Base-by-base conservation (phyloP, 2,329 filamentous ascomycete species). In the Cercospora sojina region DNA sequence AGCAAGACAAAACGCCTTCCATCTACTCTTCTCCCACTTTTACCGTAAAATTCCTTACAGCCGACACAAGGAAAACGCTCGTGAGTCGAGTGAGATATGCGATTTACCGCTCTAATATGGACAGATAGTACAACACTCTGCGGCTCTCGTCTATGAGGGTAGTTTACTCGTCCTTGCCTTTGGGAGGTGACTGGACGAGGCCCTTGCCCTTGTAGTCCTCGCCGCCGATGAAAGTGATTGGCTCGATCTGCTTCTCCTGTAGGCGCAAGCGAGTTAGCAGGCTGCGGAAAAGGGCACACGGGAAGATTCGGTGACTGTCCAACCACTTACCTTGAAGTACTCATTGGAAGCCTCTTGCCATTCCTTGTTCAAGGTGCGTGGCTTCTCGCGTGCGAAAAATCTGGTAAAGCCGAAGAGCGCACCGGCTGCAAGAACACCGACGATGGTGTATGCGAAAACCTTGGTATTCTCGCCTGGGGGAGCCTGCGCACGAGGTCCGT, bases 301-400 rank as follows among this genome's bases (percentile, higher is more conserved):
- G 20, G 32, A 9, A 16, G 2, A 13, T 25, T 23, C 16, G 5
- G 27, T 4, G 5, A n/a, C 12, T 56, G 18, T 3, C n/a, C 3
- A 57, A 13, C 27, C 47, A 82, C 88, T 76, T 83, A 96, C 94
- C 87, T 89, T 93, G 80, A 97, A 86, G 82, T 91, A 95, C 85
- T 97, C 95, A 83, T 99, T 97, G 74, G 90, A 87, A 74, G 90
- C 90, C 85, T 98, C 93, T 85, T 99, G 92, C 88, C 91, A 98
- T 83, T 99, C 95, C 86, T 92, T 91, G 83, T 85, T 94, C 93
- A 99, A 96, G 77, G 94, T 96, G 80, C 85, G 84, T 73, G 95
- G 95, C 70, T 86, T 77, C 67, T 87, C 86, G 79, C 87, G 86
- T 76, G 91, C 92, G 79, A 91, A 89, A 73, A 86, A 73, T 76